A percentile compares a stretch with the other conserved stretches of the same genome.
phyloP scores from a whole-genome alignment of 805 yeast genomes.

The Starmerella cellae region DNA sequence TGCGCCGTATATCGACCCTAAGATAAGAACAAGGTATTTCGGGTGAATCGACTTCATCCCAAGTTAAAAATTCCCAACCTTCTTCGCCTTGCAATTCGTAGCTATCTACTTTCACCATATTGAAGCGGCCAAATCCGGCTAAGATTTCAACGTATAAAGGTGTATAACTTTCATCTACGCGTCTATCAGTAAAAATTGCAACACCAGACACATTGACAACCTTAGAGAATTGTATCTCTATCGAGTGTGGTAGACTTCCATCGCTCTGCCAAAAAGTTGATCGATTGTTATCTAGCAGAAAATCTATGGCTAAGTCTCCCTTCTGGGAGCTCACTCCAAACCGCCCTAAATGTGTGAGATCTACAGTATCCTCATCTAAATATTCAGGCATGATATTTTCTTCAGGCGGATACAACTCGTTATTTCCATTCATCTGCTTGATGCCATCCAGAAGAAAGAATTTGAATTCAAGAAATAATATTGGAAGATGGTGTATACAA shows the following conservation, averaged over 20 bases:
- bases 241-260: conserved; percentile 74
- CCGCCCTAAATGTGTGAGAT: conserved; percentile 65
- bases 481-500: too few species aligned
- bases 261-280: conserved; percentile 87
- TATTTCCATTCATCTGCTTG: too few species aligned
- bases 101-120: conserved; percentile 53
- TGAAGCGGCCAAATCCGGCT: conserved; percentile 74
- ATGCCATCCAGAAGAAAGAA: too few species aligned
- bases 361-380: conserved; percentile 24
- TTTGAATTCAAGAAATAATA: too few species aligned
- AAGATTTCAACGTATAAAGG: conserved; percentile 54
- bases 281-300: conserved; percentile 57
- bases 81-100: conserved; percentile 37
- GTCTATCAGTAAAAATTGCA: conserved; percentile 56
- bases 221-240: conserved; percentile 69
- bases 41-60: conserved; percentile 21
- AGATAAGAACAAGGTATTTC: conserved; percentile 50
- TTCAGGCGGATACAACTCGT: not conserved
- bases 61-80: conserved; percentile 59
- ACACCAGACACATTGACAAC: conserved; percentile 55
- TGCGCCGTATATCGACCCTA: conserved; percentile 49
- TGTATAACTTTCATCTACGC: conserved; percentile 80
- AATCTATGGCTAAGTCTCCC: conserved; percentile 56
- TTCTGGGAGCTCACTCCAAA: conserved; percentile 42
- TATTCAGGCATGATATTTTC: not conserved